A percentile compares a stretch with the other conserved stretches of the same genome.
phyloP scores from a whole-genome alignment of 139 green algal genomes.

The Coccomyxa sp. region DNA sequence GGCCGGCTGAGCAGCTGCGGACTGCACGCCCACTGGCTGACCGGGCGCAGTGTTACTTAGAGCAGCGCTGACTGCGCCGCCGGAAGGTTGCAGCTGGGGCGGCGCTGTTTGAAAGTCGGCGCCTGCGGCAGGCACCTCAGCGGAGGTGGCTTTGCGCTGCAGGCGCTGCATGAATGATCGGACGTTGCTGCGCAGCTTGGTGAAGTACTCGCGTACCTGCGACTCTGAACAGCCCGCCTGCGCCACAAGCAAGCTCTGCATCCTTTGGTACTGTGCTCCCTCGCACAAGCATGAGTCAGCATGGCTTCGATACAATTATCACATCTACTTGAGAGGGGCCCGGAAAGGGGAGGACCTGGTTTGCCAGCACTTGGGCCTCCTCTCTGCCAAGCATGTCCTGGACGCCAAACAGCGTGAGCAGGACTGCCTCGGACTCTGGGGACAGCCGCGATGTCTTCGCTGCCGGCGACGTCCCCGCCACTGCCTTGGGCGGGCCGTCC shows the following conservation, averaged over 20 bases:
- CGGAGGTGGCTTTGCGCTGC: conserved; percentile 10
- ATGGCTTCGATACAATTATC: no score
- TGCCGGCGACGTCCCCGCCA: no score
- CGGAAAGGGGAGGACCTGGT: no score
- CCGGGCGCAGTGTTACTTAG: background rate
- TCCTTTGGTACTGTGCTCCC: background rate
- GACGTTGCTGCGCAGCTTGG: conserved; percentile 19
- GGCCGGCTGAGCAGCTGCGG: no score
- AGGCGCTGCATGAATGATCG: conserved; percentile 20
- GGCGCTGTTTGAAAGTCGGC: background rate
- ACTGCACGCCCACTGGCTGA: background rate
- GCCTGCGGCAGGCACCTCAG: background rate
- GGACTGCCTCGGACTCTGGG: no score
- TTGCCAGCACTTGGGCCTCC: no score
- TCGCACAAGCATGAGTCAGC: no score
- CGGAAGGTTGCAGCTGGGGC: background rate
- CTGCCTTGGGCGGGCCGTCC: no score
- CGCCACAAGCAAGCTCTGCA: background rate
- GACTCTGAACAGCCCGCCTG: conserved; percentile 13
- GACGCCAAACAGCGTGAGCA: no score
- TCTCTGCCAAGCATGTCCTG: no score
- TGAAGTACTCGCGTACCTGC: conserved; percentile 16
- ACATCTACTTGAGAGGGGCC: no score
- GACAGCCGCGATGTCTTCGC: no score
- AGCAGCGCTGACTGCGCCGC: background rate